Base-by-base conservation (phyloP, 2,329 filamentous ascomycete species). In the Penicillium concentricum region DNA sequence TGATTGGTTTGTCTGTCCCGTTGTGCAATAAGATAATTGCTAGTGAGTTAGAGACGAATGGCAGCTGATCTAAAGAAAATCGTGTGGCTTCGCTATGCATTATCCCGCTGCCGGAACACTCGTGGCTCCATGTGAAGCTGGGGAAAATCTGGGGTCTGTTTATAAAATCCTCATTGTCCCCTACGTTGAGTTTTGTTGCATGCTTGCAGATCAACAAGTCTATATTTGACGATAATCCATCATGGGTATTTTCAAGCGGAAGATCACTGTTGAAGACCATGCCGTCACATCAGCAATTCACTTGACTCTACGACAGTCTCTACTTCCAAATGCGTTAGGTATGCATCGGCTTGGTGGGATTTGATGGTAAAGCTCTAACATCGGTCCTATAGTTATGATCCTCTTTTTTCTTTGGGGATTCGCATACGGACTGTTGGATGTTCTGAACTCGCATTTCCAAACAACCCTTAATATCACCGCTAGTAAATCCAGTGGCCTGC, bases 331-430 rank as follows among this genome's bases (percentile, higher is more conserved):
- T 44, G 77, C 78, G 53, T 79, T 91, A 5, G 58, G 58, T 58
- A 60, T 37, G 24, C 22, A 38, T 38, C 4, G 4, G 35, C 35
- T 38, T 7, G 9, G 7, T 12, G 38, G n/a, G 41, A 37, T 8
- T 20, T 0, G 20, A n/a, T 6, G 7, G 30, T 13, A 20, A 38
- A 12, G 3, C 4, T 39, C 34, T 42, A 22, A 42, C 30, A 22
- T 32, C 3, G 12, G 9, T 22, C 30, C n/a, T 22, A 5, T 30
- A 58, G 87, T 90, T 50, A 87, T 84, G 0, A 76, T 86, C 46
- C 73, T 87, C 1, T 87, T 87, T 75, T 87, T 87, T 69, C 79
- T 88, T 22, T 87, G 84, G 84, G 82, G 83, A 26, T 84, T 84
- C 69, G 78, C 22, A 10, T 84, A 84, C 68, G 82, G 82, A 30